phyloP scores from a whole-genome alignment of 129 eudicot genomes.

The Silybum marianum region DNA sequence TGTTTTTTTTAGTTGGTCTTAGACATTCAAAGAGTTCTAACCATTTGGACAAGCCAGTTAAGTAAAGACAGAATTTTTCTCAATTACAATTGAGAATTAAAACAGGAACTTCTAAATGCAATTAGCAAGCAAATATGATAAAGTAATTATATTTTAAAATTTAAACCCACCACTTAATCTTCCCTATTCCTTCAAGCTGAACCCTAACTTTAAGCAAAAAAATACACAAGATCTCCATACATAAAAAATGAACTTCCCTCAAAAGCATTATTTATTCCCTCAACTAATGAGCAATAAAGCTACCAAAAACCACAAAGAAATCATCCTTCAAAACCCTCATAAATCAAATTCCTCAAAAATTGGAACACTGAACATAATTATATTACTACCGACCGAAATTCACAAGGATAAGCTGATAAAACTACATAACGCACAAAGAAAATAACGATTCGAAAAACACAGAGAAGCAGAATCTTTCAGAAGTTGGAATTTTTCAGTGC shows the following conservation, averaged over 20 bases:
- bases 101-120: constrained; percentile 9
- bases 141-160: constrained; percentile 2
- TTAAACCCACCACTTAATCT: constrained; percentile 4
- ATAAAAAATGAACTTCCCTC: constrained; percentile 6
- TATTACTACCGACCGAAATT: constrained; percentile 1
- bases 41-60: background rate
- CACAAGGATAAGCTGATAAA: background rate
- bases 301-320: constrained; percentile 3
- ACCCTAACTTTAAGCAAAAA: constrained; percentile 49
- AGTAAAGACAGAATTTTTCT: background rate
- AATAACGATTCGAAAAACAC: background rate
- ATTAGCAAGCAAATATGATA: constrained; percentile 11
- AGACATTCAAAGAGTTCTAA: background rate
- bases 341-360: constrained; percentile 15
- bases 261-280: background rate
- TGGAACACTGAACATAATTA: constrained; percentile 8
- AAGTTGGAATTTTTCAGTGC: constrained; percentile 12
- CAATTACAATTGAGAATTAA: constrained; percentile 9
- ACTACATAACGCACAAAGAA: background rate
- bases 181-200: constrained; percentile 11
- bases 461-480: background rate
- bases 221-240: constrained; percentile 2
- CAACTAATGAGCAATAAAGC: constrained; percentile 10
- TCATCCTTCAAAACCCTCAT: background rate
- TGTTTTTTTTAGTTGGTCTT: too few relatives aligned